phyloP scores from a whole-genome alignment of 2,329 filamentous ascomycete genomes.

The Graphiopsis chlorocephala region DNA sequence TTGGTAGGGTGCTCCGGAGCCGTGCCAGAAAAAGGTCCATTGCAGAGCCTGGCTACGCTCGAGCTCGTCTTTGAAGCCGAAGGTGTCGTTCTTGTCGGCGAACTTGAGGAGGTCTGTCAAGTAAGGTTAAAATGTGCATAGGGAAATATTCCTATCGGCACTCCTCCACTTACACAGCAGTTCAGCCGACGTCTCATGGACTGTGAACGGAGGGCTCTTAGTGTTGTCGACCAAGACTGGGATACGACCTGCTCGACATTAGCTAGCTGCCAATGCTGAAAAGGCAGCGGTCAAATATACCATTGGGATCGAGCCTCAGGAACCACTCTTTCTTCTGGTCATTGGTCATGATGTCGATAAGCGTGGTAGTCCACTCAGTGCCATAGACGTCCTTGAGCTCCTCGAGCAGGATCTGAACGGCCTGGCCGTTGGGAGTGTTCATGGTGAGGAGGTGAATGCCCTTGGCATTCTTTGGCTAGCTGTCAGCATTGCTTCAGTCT shows the following conservation, averaged over 20 bases:
- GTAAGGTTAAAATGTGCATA: neutral
- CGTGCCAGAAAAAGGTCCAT: slow-evolving; percentile 57
- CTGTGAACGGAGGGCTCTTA: slow-evolving; percentile 48
- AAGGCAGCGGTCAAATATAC: neutral
- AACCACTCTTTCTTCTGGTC: slow-evolving; percentile 58
- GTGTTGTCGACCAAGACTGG: slow-evolving; percentile 53
- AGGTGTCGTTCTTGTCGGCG: slow-evolving; percentile 49
- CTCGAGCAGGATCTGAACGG: slow-evolving; percentile 55
- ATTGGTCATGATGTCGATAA: slow-evolving; percentile 53
- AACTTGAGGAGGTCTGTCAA: slow-evolving; percentile 46
- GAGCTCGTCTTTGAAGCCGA: slow-evolving; percentile 52
- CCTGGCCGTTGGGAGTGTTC: slow-evolving; percentile 52
- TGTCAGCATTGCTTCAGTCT: neutral
- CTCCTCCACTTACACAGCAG: slow-evolving; percentile 28
- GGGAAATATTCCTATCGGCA: slow-evolving; percentile 23
- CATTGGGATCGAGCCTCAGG: slow-evolving; percentile 42
- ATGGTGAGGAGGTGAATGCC: slow-evolving; percentile 53
- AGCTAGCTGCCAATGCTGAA: neutral
- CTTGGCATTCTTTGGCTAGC: slow-evolving; percentile 40
- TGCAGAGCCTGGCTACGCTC: slow-evolving; percentile 51
- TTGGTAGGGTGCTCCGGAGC: slow-evolving; percentile 42
- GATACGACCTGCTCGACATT: slow-evolving; percentile 39
- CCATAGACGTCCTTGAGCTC: slow-evolving; percentile 50
- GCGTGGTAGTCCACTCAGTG: slow-evolving; percentile 46
- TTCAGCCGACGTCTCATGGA: slow-evolving; percentile 54